These are phyloP conservation scores for Pelargonium australe DNA, from an alignment of 441 rosid species.

Conservation along the genomic window DNA sequence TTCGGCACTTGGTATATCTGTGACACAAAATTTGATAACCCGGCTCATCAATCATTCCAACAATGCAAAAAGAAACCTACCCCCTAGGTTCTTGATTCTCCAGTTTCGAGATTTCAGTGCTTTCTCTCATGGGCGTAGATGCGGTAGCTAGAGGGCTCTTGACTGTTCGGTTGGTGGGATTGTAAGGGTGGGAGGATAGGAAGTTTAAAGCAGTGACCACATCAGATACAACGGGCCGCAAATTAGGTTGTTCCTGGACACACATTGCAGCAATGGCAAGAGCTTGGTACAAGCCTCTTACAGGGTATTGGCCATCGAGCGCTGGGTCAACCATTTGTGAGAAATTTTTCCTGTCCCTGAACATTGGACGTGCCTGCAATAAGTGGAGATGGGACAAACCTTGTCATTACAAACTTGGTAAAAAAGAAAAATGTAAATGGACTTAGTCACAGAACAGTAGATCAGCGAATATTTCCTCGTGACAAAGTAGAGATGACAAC, in stretches of 20 bases:
- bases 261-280: slow-evolving; percentile 97
- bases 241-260: slow-evolving; percentile 84
- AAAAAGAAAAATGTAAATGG: too few species aligned
- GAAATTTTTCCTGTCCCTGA: slow-evolving; percentile 77
- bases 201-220: slow-evolving; percentile 78
- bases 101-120: background rate
- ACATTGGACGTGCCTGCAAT: slow-evolving; percentile 77
- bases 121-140: background rate
- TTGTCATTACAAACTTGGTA: too few species aligned
- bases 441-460: too few species aligned
- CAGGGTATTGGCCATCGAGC: slow-evolving; percentile 83
- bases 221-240: slow-evolving; percentile 80
- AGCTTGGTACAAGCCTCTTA: slow-evolving; percentile 84
- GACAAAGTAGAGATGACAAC: too few species aligned
- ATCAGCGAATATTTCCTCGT: too few species aligned
- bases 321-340: slow-evolving; percentile 82
- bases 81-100: too few species aligned
- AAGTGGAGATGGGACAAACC: background rate
- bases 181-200: slow-evolving; percentile 49
- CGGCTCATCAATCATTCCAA: too few species aligned
- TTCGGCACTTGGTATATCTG: too few species aligned
- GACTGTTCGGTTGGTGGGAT: background rate
- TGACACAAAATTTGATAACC: too few species aligned
- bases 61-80: too few species aligned
- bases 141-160: background rate